Base-by-base conservation (phyloP, 306 rosid species). In the Cicer judaicum region DNA sequence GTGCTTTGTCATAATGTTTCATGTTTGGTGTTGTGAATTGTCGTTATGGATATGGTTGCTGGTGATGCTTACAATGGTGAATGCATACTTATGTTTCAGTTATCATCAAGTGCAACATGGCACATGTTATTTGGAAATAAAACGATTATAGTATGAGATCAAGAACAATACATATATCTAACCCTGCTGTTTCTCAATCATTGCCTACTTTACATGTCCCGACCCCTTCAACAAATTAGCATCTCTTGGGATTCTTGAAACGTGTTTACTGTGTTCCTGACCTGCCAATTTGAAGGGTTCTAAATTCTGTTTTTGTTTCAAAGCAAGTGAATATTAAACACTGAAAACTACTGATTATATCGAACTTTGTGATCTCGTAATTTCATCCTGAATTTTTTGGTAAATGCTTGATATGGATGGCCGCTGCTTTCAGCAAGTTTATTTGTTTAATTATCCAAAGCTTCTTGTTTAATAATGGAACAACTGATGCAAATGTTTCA, bases 401-500 rank as follows among this genome's bases (percentile, higher is more conserved):
- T 64, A 53, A 21, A 62, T 61, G 39, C 68, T 62, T 43, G 29
- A 12, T 40, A 56, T 56, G 24, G 15, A 56, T 73, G 68, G 60
- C 5, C 5, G 49, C 12, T 68, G 63, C 75, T 73, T 68, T 73
- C 64, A 47, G 73, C 38, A 29, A 69, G 63, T 68, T 69, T 53
- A 36, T 74, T 61, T 74, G 63, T 8, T 64, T 48, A 55, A 0
- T 71, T 61, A 44, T 76, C 67, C 14, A 8, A 66, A 18, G 49
- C 62, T 40, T 65, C 60, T 9, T 72, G 44, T 54, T 50, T 73
- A 68, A 52, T 66, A 77, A 81, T 78, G 49, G 63, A 64, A 71
- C 15, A 42, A 57, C 29, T 74, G 41, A 44, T 68, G 56, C 81
- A 67, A 78, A 67, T 80, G 69, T 55, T 90, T 89, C 91, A 95